These are phyloP conservation scores for Pichia phayaonensis DNA, from an alignment of 805 yeast genomes.

Conservation along the genomic window DNA sequence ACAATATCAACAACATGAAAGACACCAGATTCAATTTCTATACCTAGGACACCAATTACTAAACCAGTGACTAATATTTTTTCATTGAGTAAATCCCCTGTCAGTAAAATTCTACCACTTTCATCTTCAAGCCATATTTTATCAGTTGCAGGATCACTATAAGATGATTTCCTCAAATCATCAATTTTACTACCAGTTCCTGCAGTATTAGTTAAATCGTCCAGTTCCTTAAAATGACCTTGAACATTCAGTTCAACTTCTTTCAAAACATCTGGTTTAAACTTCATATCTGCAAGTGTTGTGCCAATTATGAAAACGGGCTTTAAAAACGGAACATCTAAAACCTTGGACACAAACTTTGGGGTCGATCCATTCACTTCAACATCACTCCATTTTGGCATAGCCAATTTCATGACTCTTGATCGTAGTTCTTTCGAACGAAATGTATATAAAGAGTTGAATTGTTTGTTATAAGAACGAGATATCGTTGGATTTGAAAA, in stretches of 20 bases:
- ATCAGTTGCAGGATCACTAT: conserved; percentile 49
- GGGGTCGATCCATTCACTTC: conserved; percentile 29
- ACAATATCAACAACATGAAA: conserved; percentile 78
- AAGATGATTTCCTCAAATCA: conserved; percentile 32
- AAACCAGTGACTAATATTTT: conserved; percentile 78
- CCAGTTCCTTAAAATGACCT: conserved; percentile 36
- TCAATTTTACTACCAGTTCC: conserved; percentile 19
- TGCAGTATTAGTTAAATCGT: conserved; percentile 3
- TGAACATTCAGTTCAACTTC: conserved; percentile 63
- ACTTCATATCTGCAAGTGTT: conserved; percentile 71
- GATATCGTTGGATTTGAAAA: conserved; percentile 14
- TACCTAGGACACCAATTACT: conserved; percentile 80
- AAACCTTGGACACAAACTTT: conserved; percentile 36
- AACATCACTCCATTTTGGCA: conserved; percentile 33
- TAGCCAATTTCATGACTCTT: conserved; percentile 38
- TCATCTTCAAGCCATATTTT: conserved; percentile 82
- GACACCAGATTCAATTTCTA: conserved; percentile 74
- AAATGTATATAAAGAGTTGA: conserved; percentile 46
- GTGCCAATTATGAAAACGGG: conserved; percentile 86
- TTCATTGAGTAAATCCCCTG: conserved; percentile 51
- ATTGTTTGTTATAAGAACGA: conserved; percentile 48
- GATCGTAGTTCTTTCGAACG: conserved; percentile 44
- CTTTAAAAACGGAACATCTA: conserved; percentile 56
- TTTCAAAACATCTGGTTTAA: conserved; percentile 75
- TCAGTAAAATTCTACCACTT: conserved; percentile 74